Evolutionary conservation across 2,329 filamentous ascomycete species (phyloP).

Genomic region (Fusarium solani-melongenae): DNA sequence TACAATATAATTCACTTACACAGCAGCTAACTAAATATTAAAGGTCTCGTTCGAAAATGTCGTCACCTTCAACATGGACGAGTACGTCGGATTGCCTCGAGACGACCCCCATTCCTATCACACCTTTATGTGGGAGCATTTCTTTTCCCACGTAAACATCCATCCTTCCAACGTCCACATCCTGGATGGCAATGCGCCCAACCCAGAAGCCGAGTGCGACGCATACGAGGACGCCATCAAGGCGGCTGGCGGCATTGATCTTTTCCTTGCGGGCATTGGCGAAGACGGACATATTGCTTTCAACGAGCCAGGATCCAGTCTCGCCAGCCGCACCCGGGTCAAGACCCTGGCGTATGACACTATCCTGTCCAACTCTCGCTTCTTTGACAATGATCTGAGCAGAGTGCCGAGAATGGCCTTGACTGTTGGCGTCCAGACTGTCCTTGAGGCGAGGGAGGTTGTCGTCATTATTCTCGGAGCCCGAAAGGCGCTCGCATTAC

Average conservation of each 20-base stretch:
- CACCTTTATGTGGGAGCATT: slow-evolving; percentile 93
- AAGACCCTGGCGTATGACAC: slow-evolving; percentile 91
- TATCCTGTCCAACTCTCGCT: slow-evolving; percentile 85
- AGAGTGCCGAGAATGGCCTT: slow-evolving; percentile 84
- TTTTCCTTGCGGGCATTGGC: slow-evolving; percentile 87
- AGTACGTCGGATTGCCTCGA: slow-evolving; percentile 85
- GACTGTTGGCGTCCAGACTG: slow-evolving; percentile 86
- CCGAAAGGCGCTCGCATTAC: slow-evolving; percentile 82
- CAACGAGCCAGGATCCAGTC: slow-evolving; percentile 86
- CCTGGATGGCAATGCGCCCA: slow-evolving; percentile 81
- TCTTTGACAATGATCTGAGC: slow-evolving; percentile 80
- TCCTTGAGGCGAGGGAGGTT: slow-evolving; percentile 83
- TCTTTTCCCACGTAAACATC: slow-evolving; percentile 88
- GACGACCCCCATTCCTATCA: slow-evolving; percentile 90
- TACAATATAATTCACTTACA: slow-evolving; percentile 14
- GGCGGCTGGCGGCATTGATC: slow-evolving; percentile 80
- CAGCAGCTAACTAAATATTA: slow-evolving; percentile 20
- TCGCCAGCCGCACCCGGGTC: slow-evolving; percentile 82
- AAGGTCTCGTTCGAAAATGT: slow-evolving; percentile 88
- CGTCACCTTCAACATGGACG: slow-evolving; percentile 94
- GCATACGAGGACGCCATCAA: slow-evolving; percentile 84
- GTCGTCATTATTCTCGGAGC: slow-evolving; percentile 85
- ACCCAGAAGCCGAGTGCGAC: slow-evolving; percentile 80
- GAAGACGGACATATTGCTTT: slow-evolving; percentile 91
- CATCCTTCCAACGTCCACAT: slow-evolving; percentile 86